Evolutionary conservation across 192 early-diverging fungal species (phyloP), one percentile per base, ranked within the genome.

Genomic region (Coemansia sp.): DNA sequence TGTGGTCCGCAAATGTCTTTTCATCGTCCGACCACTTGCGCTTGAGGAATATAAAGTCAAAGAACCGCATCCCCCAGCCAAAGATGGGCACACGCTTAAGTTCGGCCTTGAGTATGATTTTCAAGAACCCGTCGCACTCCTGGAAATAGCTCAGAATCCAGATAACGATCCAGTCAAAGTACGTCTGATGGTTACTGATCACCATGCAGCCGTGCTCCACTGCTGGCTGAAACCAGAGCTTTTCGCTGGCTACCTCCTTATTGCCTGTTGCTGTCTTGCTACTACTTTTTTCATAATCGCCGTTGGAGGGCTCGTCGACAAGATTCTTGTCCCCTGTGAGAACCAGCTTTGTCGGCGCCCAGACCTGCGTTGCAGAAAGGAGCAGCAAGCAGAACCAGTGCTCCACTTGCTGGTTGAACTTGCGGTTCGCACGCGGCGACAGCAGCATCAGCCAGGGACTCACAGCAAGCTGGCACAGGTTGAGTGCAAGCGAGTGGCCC

Each of bases 21-120:
- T 87, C 84, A 82, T 95, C 94, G 60, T 91, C 81, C 16, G 83
- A 86, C 86, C 87, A 90, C 61, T 91, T 94, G 67, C 92, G 92
- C 75, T 93, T 91, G 67, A 99, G 76, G 71, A 97, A 91, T 29
- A 99, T 95, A 73, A 95, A 99, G 68, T 95, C 92, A 64, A 97
- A 91, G 58, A 96, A 89, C 48, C 79, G 85, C 94, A 97, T 97
- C 25, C 80, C 80, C 87, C 86, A 86, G 74, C 96, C 96, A 84
- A 93, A 92, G 40, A 99, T 75, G 10, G 96, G 96, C 20, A 99
- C 63, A 63, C 87, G 79, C 59, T 87, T 89, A 55, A 99, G 85
- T 51, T 86, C 87, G 40, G 88, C 77, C 69, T 95, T 95, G 37
- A 99, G 85, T 46, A 96, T 92, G 56, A 99, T 96, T 77, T 96